Conservation (phyloP, 768 basidiomycete species). For the Scleroderma bovista region DNA sequence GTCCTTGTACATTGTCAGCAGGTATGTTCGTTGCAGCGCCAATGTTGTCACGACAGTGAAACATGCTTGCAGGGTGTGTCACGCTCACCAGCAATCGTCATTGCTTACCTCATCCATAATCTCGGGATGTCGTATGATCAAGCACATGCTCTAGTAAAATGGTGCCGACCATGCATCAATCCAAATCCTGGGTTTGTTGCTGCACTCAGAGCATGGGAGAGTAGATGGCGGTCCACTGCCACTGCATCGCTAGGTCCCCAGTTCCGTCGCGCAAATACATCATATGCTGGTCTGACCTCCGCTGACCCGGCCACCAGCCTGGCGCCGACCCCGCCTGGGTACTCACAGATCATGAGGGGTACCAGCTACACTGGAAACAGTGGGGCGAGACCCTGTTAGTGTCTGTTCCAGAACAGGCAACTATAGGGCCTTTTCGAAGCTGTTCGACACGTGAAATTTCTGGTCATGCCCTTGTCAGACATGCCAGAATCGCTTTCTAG, state of each 20-base stretch:
- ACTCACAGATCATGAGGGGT: slow-evolving; percentile 18
- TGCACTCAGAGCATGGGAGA: slow-evolving; percentile 56
- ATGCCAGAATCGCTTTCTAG: not conserved
- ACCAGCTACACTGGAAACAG: slow-evolving; percentile 15
- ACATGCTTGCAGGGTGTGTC: slow-evolving; percentile 55
- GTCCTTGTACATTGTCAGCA: slow-evolving; percentile 81
- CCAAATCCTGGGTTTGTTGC: slow-evolving; percentile 74
- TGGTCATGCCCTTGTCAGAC: not conserved
- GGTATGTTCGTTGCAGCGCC: slow-evolving; percentile 33
- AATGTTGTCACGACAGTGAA: slow-evolving; percentile 4
- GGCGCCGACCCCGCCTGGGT: not conserved
- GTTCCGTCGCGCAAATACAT: slow-evolving; percentile 26
- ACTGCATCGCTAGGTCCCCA: slow-evolving; percentile 15
- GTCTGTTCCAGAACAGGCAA: not conserved
- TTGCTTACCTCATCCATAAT: slow-evolving; percentile 75
- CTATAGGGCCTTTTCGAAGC: not conserved
- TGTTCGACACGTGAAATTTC: not conserved
- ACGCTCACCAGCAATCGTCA: slow-evolving; percentile 69
- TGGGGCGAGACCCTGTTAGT: not conserved
- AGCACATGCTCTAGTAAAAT: slow-evolving; percentile 54
- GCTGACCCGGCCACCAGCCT: not conserved
- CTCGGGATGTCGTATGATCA: slow-evolving; percentile 68
- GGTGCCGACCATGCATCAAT: slow-evolving; percentile 66
- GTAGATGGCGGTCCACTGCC: slow-evolving; percentile 20
- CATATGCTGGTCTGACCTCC: slow-evolving; percentile 7